A percentile compares a stretch with the other conserved stretches of the same genome.
Conservation (phyloP, 306 rosid genomes). For the Abrus pulchellus region DNA sequence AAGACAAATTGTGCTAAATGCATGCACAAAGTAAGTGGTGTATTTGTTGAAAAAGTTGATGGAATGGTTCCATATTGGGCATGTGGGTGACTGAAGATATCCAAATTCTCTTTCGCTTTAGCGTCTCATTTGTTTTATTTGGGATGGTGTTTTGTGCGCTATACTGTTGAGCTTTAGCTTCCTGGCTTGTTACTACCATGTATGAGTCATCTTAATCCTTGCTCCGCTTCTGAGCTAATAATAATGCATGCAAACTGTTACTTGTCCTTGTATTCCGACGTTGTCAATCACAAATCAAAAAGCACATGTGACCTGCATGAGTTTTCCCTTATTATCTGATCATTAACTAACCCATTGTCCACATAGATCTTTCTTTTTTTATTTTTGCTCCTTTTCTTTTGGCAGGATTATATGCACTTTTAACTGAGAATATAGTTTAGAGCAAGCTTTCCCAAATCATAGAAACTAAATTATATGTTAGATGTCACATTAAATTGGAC, state of each 20-base stretch:
- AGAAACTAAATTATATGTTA: neutral
- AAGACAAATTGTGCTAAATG: constrained; percentile 16
- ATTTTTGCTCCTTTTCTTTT: neutral
- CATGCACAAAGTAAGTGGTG: constrained; percentile 45
- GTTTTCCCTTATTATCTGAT: constrained; percentile 17
- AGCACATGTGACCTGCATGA: constrained; percentile 47
- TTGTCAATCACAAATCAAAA: constrained; percentile 26
- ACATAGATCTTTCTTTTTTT: neutral
- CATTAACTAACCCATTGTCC: constrained; percentile 28
- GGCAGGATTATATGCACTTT: neutral
- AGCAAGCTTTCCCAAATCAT: neutral
- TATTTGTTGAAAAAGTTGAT: constrained; percentile 47
- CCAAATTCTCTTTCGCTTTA: constrained; percentile 43
- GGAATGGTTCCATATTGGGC: constrained; percentile 50
- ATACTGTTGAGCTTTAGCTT: constrained; percentile 2
- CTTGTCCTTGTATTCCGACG: constrained; percentile 7
- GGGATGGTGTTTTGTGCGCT: constrained; percentile 12
- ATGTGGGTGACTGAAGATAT: constrained; percentile 52
- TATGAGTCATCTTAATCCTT: neutral
- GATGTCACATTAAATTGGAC: too few relatives aligned
- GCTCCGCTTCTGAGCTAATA: constrained; percentile 19
- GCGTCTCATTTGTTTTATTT: constrained; percentile 42
- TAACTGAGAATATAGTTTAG: neutral
- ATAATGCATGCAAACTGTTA: constrained; percentile 42
- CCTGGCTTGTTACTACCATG: neutral